Base-by-base conservation (phyloP, 805 yeast species). In the Metschnikowia kunwiensis region DNA sequence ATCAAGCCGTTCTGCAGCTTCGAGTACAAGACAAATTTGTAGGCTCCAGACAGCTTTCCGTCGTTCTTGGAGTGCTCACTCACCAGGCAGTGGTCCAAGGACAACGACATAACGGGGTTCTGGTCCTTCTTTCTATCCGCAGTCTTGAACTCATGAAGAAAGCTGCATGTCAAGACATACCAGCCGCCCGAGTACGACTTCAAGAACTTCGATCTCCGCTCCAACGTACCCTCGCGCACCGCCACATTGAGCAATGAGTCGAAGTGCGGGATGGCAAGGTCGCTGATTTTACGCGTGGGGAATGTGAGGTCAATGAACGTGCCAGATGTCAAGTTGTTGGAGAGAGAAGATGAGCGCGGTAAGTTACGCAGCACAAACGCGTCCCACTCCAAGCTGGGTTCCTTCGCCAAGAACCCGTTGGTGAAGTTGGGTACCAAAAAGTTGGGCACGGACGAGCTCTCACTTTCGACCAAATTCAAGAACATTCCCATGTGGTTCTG, bases 181-280 rank as follows among this genome's bases (percentile, higher is more conserved):
- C 84, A 93, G 3, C 93, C 95, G 44, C 80, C 75, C 4, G 95
- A 78, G 61, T 88, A 93, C n/a, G 91, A 82, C 66, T 89, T 89
- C 47, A 93, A 70, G 58, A 78, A 89, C 68, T 91, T 91, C 5
- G 97, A 86, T 52, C 95, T 75, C 59, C 96, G 76, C 60, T 93
- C 97, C 45, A 91, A 69, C 46, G 71, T 76, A 2, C 97, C 96
- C 9, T 87, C 76, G 36, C 86, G 76, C 24, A 89, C 72, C 3
- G 68, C 54, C 7, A 60, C 65, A 10, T 89, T 77, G 45, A 86
- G 66, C 9, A 87, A 78, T 36, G 87, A 84, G 50, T 73, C 72
- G 54, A 78, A 85, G 53, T 80, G 72, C 20, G 79, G 79, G 54
- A 87, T 89, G 7, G 57, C 55, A 33, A 88, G 73, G 41, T 81